Base-by-base conservation (phyloP, 2,329 filamentous ascomycete genomes). In the Dactylellina drechsleri region DNA sequence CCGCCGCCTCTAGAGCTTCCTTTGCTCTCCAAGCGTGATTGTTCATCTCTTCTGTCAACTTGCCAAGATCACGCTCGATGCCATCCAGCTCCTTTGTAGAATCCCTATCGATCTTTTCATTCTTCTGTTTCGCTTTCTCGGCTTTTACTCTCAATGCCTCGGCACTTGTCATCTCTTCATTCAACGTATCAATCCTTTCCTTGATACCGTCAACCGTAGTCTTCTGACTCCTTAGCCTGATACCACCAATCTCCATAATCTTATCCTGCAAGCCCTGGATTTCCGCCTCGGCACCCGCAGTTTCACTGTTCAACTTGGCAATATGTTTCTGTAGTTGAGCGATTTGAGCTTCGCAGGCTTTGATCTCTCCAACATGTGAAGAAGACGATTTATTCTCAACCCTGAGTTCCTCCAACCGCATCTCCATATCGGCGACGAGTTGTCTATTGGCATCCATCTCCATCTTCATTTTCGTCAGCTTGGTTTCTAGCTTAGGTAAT, bases 231-330 rank as follows among this genome's bases (percentile, higher is more conserved):
- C 95, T 90, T 16, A 99, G 88, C 83, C 92, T 93, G 80, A 98
- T 93, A 82, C 95, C 95, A 80, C 95, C 95, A 77, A 97, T 90
- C 82, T 97, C 91, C 95, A 99, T 98, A 80, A 99, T 99, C 85
- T 93, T 96, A 85, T 95, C 90, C 81, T 99, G 94, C 0, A 99
- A 85, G 18, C 86, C 86, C 83, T 96, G 94, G 83, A 99, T 98
- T 82, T 98, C 95, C 26, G 90, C 89, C 81, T 99, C 95, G 7
- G 97, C 89, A 53, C 90, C 95, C 0, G 91, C 88, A n/a, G 91
- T 97, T 82, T 98, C 92, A 8, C 87, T 85, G 76, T 89, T 92
- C 8, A 99, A 86, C 79, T 90, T 91, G 71, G 91, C 88, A 10
- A 97, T 88, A 79, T 97, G 92, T 78, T 88, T 88, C 79, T 92